phyloP scores from a whole-genome alignment of 441 rosid species.

The Jatropha podagrica region DNA sequence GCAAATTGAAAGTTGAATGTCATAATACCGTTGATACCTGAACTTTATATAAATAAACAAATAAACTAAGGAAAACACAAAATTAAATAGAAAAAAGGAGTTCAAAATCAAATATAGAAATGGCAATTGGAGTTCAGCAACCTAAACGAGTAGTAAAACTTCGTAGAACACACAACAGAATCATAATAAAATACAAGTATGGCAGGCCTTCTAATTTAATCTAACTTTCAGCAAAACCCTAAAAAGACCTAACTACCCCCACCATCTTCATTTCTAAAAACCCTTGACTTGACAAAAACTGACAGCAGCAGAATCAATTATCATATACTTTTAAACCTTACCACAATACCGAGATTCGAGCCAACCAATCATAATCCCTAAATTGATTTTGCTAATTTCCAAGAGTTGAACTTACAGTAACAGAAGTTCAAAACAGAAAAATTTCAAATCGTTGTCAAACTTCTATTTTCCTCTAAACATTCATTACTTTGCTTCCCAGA shows the following conservation, averaged over 20 bases:
- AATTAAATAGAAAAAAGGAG: background rate
- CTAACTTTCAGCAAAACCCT: constrained; percentile 13
- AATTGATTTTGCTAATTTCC: background rate
- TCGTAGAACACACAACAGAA: background rate
- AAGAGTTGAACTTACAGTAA: background rate
- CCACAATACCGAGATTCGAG: background rate
- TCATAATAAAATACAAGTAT: background rate
- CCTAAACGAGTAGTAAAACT: background rate
- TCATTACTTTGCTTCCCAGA: background rate
- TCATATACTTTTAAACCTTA: background rate
- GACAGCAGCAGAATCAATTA: constrained; percentile 3
- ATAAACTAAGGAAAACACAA: background rate
- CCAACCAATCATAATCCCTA: background rate
- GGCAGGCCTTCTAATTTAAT: constrained; percentile 22
- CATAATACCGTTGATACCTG: constrained; percentile 2
- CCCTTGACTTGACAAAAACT: background rate
- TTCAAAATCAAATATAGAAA: background rate
- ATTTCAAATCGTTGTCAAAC: background rate
- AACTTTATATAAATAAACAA: background rate
- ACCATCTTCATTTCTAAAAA: constrained; percentile 8
- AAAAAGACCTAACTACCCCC: constrained; percentile 19
- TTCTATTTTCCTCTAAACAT: background rate
- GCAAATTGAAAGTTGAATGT: constrained; percentile 11
- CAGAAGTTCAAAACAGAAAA: constrained; percentile 16
- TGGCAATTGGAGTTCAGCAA: background rate